A percentile compares a stretch with the other conserved stretches of the same genome.
Evolutionary conservation across 2,329 filamentous ascomycete genomes (phyloP).

Genomic region (Kalaharituber pfeilii): DNA sequence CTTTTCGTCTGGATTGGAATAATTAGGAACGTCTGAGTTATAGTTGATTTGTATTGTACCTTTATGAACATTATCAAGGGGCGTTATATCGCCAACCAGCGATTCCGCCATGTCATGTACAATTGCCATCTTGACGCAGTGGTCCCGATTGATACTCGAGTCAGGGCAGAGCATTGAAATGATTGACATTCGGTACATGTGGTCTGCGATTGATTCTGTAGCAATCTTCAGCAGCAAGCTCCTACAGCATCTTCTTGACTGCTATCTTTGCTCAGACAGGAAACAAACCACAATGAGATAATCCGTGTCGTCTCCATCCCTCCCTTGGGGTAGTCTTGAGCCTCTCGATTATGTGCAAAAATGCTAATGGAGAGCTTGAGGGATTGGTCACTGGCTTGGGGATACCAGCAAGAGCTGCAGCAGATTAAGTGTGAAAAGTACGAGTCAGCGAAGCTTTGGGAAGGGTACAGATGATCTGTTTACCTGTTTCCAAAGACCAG

Average conservation of each 20-base stretch:
- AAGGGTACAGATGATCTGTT: too few species aligned
- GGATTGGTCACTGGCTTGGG: neutral
- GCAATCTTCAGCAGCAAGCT: neutral
- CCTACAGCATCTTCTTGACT: neutral
- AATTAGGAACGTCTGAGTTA: neutral
- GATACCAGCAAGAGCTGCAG: neutral
- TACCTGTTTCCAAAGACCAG: neutral
- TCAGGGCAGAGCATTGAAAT: slow-evolving; percentile 84
- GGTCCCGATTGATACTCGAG: slow-evolving; percentile 54
- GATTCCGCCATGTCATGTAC: slow-evolving; percentile 96
- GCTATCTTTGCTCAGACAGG: neutral
- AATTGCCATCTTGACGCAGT: slow-evolving; percentile 88
- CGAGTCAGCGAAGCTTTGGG: too few species aligned
- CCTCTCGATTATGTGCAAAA: slow-evolving; percentile 86
- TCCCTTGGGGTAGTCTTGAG: slow-evolving; percentile 94
- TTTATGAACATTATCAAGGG: slow-evolving; percentile 70
- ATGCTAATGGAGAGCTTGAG: slow-evolving; percentile 35
- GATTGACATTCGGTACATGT: slow-evolving; percentile 99
- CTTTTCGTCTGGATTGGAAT: slow-evolving; percentile 46
- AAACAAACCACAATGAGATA: slow-evolving; percentile 30
- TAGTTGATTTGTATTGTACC: slow-evolving; percentile 9
- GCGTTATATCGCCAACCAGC: slow-evolving; percentile 91
- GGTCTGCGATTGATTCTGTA: slow-evolving; percentile 79
- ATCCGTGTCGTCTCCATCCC: slow-evolving; percentile 81
- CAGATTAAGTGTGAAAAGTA: too few species aligned